Evolutionary conservation across 2,329 filamentous ascomycete species (phyloP).

Genomic region (Orbilia oligospora): DNA sequence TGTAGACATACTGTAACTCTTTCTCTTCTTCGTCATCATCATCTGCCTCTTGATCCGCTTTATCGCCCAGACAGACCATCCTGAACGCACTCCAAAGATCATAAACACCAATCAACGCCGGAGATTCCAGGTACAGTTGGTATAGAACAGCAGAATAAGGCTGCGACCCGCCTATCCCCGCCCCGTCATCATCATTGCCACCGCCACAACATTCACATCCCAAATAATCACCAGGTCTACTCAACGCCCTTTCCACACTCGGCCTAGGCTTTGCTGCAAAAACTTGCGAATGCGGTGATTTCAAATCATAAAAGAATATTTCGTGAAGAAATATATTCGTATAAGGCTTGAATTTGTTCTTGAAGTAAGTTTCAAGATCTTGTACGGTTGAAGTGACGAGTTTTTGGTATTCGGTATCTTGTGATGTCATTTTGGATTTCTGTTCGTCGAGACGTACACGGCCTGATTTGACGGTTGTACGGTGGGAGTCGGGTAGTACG

Average conservation of each 20-base stretch:
- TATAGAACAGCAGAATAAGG: conserved; percentile 82
- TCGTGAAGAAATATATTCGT: conserved; percentile 76
- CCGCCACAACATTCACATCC: conserved; percentile 78
- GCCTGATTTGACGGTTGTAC: conserved; percentile 84
- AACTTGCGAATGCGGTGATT: conserved; percentile 76
- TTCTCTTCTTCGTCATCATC: conserved; percentile 71
- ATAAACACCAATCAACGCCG: conserved; percentile 79
- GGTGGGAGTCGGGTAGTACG: conserved; percentile 73
- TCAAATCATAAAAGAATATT: conserved; percentile 81
- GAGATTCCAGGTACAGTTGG: conserved; percentile 81
- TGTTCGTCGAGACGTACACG: conserved; percentile 85
- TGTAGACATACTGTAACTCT: conserved; percentile 62
- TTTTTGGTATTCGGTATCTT: conserved; percentile 79
- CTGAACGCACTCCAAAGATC: conserved; percentile 85
- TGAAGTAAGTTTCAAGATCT: conserved; percentile 70
- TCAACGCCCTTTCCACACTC: conserved; percentile 79
- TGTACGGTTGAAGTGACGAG: conserved; percentile 74
- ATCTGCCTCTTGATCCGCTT: conserved; percentile 18
- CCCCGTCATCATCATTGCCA: conserved; percentile 66
- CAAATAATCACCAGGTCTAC: conserved; percentile 82
- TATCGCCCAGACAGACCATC: conserved; percentile 72
- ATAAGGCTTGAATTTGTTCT: conserved; percentile 67
- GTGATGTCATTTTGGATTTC: conserved; percentile 77
- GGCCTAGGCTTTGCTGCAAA: conserved; percentile 81
- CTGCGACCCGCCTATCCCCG: conserved; percentile 67